phyloP scores from a whole-genome alignment of 371 early-diverging fungal genomes.

The Thermomucor indicae-seudaticae region DNA sequence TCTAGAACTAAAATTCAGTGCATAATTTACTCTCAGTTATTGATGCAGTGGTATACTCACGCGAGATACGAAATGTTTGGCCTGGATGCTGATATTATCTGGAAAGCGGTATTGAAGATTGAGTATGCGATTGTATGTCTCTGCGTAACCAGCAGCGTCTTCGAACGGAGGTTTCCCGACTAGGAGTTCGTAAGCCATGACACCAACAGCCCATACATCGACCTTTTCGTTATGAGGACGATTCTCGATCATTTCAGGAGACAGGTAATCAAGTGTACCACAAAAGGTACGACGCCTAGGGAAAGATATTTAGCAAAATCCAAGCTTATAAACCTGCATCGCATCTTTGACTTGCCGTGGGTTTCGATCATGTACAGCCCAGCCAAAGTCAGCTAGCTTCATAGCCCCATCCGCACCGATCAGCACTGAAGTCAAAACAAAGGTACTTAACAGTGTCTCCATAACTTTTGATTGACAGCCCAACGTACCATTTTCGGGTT shows the following conservation, averaged over 20 bases:
- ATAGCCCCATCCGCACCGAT: conserved; percentile 81
- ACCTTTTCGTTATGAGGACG: conserved; percentile 75
- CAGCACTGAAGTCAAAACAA: conserved; percentile 23
- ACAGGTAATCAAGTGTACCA: conserved; percentile 96
- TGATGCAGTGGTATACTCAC: conserved; percentile 21
- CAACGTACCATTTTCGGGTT: conserved; percentile 70
- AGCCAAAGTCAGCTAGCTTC: conserved; percentile 99
- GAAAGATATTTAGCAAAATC: neutral
- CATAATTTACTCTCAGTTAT: neutral
- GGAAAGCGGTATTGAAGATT: conserved; percentile 82
- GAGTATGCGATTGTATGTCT: conserved; percentile 80
- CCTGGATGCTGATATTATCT: conserved; percentile 67
- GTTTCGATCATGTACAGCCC: conserved; percentile 95
- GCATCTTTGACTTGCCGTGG: conserved; percentile 44
- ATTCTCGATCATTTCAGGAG: conserved; percentile 91
- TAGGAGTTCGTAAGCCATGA: conserved; percentile 93
- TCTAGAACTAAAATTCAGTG: conserved; percentile 22
- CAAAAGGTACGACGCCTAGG: conserved; percentile 83
- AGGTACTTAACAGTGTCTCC: neutral
- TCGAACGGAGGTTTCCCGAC: conserved; percentile 96
- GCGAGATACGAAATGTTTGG: conserved; percentile 78
- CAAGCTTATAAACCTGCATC: neutral
- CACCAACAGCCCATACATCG: conserved; percentile 97
- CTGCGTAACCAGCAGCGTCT: conserved; percentile 53
- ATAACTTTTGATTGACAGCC: neutral